Evolutionary conservation across 2,329 filamentous ascomycete species (phyloP), one percentile per base, ranked within the genome.

Genomic region (Chalaropsis thielavioides): DNA sequence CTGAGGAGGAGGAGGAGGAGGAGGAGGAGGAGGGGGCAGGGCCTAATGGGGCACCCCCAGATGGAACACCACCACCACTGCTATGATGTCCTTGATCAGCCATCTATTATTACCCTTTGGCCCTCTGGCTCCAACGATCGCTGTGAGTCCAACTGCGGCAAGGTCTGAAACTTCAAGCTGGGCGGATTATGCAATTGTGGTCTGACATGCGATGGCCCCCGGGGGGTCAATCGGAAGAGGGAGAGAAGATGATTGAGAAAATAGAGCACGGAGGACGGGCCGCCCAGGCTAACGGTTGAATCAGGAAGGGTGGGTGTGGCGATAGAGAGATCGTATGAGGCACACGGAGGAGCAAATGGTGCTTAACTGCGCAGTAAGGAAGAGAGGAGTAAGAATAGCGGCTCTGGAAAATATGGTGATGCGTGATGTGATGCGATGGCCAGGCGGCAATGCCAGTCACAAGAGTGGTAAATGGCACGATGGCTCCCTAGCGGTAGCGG

Each of bases 131-230:
- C 19, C 27, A 31, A 11, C 44, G 24, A 58, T 58, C 10, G 27
- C 54, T 46, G 22, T 22, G 59, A 61, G 38, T 44, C 59, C 49
- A 40, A 51, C 13, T 51, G 46, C 61, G n/a, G 44, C 61, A 41
- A 63, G 44, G 13, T 40, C 61, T 49, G 51, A 59, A 59, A 61
- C 60, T 51, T 56, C 46, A 60, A 31, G 61, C 60, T 54, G 56
- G 56, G 40, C 27, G 51, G 44, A 65, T 65, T 63, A 67, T 67
- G 66, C 66, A 67, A 67, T 67, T 62, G 46, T 67, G 66, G 66
- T 27, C 66, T 67, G 66, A 67, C 66, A 67, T 67, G 31, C 46
- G 35, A 64, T 43, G 63, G 63, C 27, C 63, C 62, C 56, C 56
- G 54, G 64, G 64, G 64, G 64, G 64, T 59, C 60, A 46, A 63